Percentiles rank a stretch among this genome's conserved stretches.
Conservation (phyloP, 2,329 filamentous ascomycete genomes). For the Scedosporium aurantiacum region DNA sequence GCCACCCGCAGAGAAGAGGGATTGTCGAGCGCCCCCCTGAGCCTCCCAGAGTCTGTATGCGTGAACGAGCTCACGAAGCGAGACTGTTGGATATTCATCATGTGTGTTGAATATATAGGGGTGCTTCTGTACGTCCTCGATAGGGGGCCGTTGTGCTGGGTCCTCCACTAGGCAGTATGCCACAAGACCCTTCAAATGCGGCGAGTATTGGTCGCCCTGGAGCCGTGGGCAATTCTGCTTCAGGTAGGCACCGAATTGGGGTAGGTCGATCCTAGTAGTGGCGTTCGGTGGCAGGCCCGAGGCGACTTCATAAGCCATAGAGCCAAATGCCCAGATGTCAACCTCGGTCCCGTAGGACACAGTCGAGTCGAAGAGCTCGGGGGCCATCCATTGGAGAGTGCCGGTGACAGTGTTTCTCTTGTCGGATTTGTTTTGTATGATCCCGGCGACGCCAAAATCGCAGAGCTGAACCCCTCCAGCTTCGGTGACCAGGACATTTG, state of each 20-base stretch:
- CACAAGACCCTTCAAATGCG: slow-evolving; percentile 58
- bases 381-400: slow-evolving; percentile 80
- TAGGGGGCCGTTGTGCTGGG: slow-evolving; percentile 55
- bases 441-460: slow-evolving; percentile 73
- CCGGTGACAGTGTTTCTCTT: slow-evolving; percentile 75
- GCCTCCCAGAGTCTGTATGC: slow-evolving; percentile 68
- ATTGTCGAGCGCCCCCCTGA: slow-evolving; percentile 58
- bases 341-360: slow-evolving; percentile 56
- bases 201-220: slow-evolving; percentile 60
- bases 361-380: slow-evolving; percentile 58
- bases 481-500: slow-evolving; percentile 72
- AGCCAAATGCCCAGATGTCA: slow-evolving; percentile 79
- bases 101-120: slow-evolving; percentile 55
- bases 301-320: slow-evolving; percentile 71
- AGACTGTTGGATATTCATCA: slow-evolving; percentile 50
- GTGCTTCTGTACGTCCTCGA: slow-evolving; percentile 59
- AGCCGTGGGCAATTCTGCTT: slow-evolving; percentile 55
- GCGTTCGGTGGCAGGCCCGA: slow-evolving; percentile 66
- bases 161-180: slow-evolving; percentile 63
- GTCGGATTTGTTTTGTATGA: slow-evolving; percentile 62
- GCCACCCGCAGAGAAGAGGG: slow-evolving; percentile 50
- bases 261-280: slow-evolving; percentile 37
- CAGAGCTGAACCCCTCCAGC: slow-evolving; percentile 68
- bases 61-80: slow-evolving; percentile 54
- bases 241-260: slow-evolving; percentile 25